Evolutionary conservation across 495 filamentous ascomycete species (phyloP).

Genomic region (Aspergillus olivimuriae): DNA sequence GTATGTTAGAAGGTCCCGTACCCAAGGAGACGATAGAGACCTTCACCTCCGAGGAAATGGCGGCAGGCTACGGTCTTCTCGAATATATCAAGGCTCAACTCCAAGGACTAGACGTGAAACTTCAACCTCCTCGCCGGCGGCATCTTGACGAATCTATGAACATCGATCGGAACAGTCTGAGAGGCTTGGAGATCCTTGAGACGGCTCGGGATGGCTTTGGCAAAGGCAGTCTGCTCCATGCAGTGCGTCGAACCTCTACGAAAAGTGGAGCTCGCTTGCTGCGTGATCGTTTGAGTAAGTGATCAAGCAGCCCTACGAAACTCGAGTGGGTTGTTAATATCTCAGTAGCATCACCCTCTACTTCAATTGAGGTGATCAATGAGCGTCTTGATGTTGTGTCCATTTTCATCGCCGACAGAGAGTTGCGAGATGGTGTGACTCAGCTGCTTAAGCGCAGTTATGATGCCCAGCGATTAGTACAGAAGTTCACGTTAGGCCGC

Average conservation of each 20-base stretch:
- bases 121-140: conserved; percentile 74
- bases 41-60: conserved; percentile 43
- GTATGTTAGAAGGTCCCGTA: conserved; percentile 67
- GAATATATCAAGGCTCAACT: conserved; percentile 77
- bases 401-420: conserved; percentile 54
- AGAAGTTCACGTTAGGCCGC: conserved; percentile 84
- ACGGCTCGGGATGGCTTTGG: conserved; percentile 69
- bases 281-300: conserved; percentile 70
- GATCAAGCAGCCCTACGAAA: background rate
- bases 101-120: conserved; percentile 70
- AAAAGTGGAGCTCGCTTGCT: conserved; percentile 83
- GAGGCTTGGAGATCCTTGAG: conserved; percentile 79
- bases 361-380: conserved; percentile 72
- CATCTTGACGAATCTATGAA: conserved; percentile 70
- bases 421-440: conserved; percentile 60
- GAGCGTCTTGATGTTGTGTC: conserved; percentile 76
- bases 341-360: conserved; percentile 67
- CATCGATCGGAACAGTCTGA: conserved; percentile 87
- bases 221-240: conserved; percentile 81
- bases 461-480: conserved; percentile 83
- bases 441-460: conserved; percentile 67
- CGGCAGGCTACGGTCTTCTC: conserved; percentile 68
- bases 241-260: conserved; percentile 81
- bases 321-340: background rate
- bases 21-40: conserved; percentile 26